Conservation (phyloP, 441 rosid species). For the Gossypium davidsonii region DNA sequence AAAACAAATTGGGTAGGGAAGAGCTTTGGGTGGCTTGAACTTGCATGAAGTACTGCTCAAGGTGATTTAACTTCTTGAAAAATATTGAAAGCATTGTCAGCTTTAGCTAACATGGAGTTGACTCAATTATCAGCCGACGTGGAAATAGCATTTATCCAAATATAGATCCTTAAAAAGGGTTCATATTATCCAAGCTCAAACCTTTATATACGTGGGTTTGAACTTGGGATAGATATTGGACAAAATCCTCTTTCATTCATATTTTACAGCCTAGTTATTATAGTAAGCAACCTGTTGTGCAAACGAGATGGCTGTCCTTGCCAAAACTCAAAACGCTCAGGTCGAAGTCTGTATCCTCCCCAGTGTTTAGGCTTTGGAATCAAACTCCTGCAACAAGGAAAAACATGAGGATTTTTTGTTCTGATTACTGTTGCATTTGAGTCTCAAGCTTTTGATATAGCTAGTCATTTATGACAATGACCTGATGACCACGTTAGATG, state of each 20-base stretch:
- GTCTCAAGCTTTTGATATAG: background rate
- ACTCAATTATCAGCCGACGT: background rate
- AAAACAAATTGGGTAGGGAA: background rate
- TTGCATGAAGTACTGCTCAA: background rate
- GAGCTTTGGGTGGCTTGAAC: background rate
- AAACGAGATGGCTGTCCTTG: constrained; percentile 83
- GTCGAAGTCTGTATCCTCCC: constrained; percentile 90
- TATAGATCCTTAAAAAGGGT: background rate
- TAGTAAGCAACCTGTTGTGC: constrained; percentile 60
- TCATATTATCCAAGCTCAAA: background rate
- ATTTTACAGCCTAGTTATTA: background rate
- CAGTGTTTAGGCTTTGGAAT: constrained; percentile 82
- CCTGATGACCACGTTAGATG: background rate
- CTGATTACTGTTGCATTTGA: background rate
- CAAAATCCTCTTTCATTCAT: constrained; percentile 4
- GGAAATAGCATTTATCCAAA: constrained; percentile 4
- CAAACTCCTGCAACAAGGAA: constrained; percentile 45
- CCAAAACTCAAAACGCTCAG: constrained; percentile 83
- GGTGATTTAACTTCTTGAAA: no score
- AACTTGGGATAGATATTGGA: background rate
- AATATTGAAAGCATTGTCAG: background rate
- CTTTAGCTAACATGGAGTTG: background rate
- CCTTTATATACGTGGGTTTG: background rate
- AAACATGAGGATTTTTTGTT: background rate
- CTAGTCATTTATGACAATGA: background rate